These are phyloP conservation scores for Neofusicoccum laricinum DNA, from an alignment of 2,329 filamentous ascomycete genomes.

Conservation along the genomic window DNA sequence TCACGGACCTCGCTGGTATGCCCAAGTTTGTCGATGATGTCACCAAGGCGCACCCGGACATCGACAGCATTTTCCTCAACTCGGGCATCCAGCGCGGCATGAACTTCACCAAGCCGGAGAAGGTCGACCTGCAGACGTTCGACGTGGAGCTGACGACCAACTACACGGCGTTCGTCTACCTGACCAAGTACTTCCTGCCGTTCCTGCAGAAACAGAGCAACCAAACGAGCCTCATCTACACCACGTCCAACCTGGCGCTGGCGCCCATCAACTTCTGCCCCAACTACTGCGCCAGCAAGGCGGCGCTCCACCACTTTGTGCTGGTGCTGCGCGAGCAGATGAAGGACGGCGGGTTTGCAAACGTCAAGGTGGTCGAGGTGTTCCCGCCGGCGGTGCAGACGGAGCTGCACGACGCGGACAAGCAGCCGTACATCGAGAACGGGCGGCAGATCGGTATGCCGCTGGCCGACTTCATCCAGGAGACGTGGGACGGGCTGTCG, in stretches of 20 bases:
- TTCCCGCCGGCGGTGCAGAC: slow-evolving; percentile 57
- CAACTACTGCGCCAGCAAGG: slow-evolving; percentile 57
- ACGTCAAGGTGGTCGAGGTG: slow-evolving; percentile 55
- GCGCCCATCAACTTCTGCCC: slow-evolving; percentile 47
- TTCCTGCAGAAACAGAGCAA: slow-evolving; percentile 46
- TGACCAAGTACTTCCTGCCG: slow-evolving; percentile 51
- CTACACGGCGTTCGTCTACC: slow-evolving; percentile 48
- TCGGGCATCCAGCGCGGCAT: slow-evolving; percentile 52
- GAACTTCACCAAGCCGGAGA: slow-evolving; percentile 49
- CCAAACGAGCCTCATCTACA: slow-evolving; percentile 45
- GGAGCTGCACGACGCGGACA: slow-evolving; percentile 54
- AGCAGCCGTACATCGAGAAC: slow-evolving; percentile 53
- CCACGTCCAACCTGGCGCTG: slow-evolving; percentile 51
- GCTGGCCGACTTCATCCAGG: slow-evolving; percentile 50
- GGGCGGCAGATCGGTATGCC: slow-evolving; percentile 54
- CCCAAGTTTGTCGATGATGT: slow-evolving; percentile 43
- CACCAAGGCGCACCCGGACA: slow-evolving; percentile 46
- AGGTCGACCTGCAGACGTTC: slow-evolving; percentile 43
- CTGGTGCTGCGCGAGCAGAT: slow-evolving; percentile 52
- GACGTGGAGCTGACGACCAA: slow-evolving; percentile 51
- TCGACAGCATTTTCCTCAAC: slow-evolving; percentile 54
- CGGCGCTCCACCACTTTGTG: slow-evolving; percentile 54
- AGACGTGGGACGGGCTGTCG: slow-evolving; percentile 46
- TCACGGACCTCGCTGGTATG: slow-evolving; percentile 49
- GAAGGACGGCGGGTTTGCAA: slow-evolving; percentile 39